Conservation (phyloP, 1,139 yeast genomes). For the Saccharomyces hybrid region DNA sequence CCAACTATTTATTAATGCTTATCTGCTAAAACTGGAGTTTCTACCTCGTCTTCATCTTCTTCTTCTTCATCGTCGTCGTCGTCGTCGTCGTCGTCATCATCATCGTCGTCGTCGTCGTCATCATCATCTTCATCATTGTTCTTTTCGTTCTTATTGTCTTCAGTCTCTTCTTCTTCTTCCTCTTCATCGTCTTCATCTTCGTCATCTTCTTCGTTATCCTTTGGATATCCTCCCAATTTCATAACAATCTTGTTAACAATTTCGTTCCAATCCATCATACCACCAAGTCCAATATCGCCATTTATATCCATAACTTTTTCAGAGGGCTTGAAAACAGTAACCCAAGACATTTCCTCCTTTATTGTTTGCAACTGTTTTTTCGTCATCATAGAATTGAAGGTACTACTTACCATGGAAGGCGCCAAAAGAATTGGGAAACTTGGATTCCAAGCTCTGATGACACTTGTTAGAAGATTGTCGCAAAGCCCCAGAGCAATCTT, state of each 20-base stretch:
- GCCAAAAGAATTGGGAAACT: slow-evolving; percentile 78
- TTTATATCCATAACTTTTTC: slow-evolving; percentile 81
- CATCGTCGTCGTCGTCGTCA: slow-evolving; percentile 41
- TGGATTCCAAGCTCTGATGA: slow-evolving; percentile 88
- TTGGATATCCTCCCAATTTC: slow-evolving; percentile 83
- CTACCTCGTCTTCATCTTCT: slow-evolving; percentile 10
- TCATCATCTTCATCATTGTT: slow-evolving; percentile 34
- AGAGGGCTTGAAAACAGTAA: slow-evolving; percentile 80
- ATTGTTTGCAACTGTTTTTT: slow-evolving; percentile 65
- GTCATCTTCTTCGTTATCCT: slow-evolving; percentile 73
- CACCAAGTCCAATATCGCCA: slow-evolving; percentile 96
- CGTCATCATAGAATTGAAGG: slow-evolving; percentile 91
- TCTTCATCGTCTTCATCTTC: slow-evolving; percentile 55
- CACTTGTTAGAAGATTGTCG: slow-evolving; percentile 77
- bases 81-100: slow-evolving; percentile 39
- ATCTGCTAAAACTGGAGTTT: background rate
- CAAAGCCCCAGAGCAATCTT: slow-evolving; percentile 86
- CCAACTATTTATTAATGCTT: background rate
- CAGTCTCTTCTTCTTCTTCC: slow-evolving; percentile 34
- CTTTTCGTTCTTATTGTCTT: slow-evolving; percentile 33
- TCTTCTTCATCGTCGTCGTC: slow-evolving; percentile 37
- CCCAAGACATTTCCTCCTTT: slow-evolving; percentile 54
- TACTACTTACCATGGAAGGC: slow-evolving; percentile 95
- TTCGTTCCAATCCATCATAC: slow-evolving; percentile 90
- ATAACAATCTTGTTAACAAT: slow-evolving; percentile 76